phyloP scores from a whole-genome alignment of 441 rosid genomes.

The Francoa sonchifolia region DNA sequence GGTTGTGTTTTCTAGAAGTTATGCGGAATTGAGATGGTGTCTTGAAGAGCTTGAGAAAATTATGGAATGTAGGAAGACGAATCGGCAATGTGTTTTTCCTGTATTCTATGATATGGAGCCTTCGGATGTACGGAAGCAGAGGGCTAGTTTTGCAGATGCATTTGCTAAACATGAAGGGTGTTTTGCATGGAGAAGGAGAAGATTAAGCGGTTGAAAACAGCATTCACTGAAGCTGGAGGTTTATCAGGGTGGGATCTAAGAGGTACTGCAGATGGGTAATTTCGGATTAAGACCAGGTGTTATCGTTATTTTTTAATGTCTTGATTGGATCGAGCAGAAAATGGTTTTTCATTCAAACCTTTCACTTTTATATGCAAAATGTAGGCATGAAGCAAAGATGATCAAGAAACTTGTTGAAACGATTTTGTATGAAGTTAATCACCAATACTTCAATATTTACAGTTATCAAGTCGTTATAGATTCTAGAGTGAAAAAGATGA shows the following conservation, averaged over 20 bases:
- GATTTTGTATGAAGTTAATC: too few relatives aligned
- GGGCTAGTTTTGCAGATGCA: not conserved
- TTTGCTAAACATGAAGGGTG: not conserved
- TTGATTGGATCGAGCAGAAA: too few relatives aligned
- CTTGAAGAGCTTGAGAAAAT: constrained; percentile 15
- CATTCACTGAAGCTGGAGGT: constrained; percentile 14
- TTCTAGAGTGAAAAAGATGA: too few relatives aligned
- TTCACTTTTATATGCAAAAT: too few relatives aligned
- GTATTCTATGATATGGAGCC: constrained; percentile 13
- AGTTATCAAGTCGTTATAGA: too few relatives aligned
- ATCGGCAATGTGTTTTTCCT: constrained; percentile 7
- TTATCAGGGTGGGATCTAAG: constrained; percentile 18
- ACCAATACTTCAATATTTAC: too few relatives aligned
- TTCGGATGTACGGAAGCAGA: constrained; percentile 7
- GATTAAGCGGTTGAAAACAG: constrained; percentile 16
- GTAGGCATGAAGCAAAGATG: too few relatives aligned
- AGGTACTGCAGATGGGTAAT: too few relatives aligned
- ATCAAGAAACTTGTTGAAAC: too few relatives aligned
- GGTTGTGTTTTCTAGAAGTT: constrained; percentile 2
- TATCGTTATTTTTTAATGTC: too few relatives aligned
- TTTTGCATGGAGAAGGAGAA: not conserved
- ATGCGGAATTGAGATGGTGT: constrained; percentile 13
- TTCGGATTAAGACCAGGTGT: too few relatives aligned
- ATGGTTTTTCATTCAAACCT: too few relatives aligned
- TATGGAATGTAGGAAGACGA: constrained; percentile 9